A percentile compares a stretch with the other conserved stretches of the same genome.
phyloP scores from a whole-genome alignment of 2,329 filamentous ascomycete genomes.

The Trichoderma endophyticum region DNA sequence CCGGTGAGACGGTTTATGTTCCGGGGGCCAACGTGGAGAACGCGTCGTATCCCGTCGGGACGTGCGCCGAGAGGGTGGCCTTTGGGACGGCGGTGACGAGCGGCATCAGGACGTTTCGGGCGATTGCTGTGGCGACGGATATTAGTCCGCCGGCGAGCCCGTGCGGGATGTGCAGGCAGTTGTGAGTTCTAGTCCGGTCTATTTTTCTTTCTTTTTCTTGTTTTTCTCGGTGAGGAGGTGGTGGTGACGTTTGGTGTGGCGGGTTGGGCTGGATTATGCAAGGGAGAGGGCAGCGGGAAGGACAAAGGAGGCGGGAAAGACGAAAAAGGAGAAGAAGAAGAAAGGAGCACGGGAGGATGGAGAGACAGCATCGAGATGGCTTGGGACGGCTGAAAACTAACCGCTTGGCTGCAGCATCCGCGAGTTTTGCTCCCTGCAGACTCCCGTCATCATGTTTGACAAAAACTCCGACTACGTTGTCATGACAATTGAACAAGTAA shows the following conservation, averaged over 20 bases:
- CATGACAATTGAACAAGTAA: conserved; percentile 64
- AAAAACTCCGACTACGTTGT: conserved; percentile 71
- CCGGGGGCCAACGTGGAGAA: conserved; percentile 89
- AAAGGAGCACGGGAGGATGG: neutral
- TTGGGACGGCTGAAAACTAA: conserved; percentile 16
- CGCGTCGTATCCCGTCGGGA: conserved; percentile 88
- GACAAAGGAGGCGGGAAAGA: neutral
- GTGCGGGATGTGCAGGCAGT: conserved; percentile 95
- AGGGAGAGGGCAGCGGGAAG: neutral
- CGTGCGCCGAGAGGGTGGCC: conserved; percentile 90
- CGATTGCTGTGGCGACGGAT: conserved; percentile 82
- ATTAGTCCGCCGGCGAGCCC: conserved; percentile 67
- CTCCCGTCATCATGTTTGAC: conserved; percentile 91
- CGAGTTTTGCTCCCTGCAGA: conserved; percentile 66
- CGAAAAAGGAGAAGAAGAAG: neutral
- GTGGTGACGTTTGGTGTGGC: neutral
- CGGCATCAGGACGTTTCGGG: conserved; percentile 61
- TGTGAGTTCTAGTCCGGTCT: conserved; percentile 50
- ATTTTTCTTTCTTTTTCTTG: neutral
- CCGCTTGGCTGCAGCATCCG: conserved; percentile 55
- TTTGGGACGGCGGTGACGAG: conserved; percentile 72
- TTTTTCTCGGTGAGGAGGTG: neutral
- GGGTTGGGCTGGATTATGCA: neutral
- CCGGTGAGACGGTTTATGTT: conserved; percentile 19
- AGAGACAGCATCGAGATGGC: conserved; percentile 7